Conservation (phyloP, 2,329 filamentous ascomycete genomes). For the Helicocarpus griseus region DNA sequence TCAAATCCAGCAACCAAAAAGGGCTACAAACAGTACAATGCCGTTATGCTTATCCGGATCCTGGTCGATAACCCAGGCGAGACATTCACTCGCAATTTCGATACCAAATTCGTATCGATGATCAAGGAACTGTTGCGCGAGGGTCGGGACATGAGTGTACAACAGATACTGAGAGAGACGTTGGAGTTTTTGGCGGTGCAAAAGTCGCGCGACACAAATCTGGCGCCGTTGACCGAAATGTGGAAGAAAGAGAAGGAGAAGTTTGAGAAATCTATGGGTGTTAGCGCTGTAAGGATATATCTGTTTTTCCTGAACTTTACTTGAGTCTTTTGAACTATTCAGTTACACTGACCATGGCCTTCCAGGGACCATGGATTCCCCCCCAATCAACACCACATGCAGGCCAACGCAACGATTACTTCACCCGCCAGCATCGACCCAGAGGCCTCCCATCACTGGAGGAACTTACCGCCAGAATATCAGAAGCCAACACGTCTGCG, state of each 20-base stretch:
- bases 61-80: conserved; percentile 82
- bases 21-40: conserved; percentile 82
- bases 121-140: conserved; percentile 65
- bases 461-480: conserved; percentile 72
- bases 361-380: background rate
- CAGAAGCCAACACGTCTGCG: conserved; percentile 83
- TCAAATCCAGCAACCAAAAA: conserved; percentile 55
- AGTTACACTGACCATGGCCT: too few relatives aligned
- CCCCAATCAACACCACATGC: conserved; percentile 5
- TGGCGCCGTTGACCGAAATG: conserved; percentile 66
- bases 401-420: conserved; percentile 13
- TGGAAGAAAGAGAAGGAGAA: conserved; percentile 80
- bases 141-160: conserved; percentile 63
- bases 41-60: conserved; percentile 90
- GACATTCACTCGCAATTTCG: conserved; percentile 83
- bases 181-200: conserved; percentile 66
- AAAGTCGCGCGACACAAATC: conserved; percentile 63
- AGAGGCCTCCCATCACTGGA: conserved; percentile 51
- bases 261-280: conserved; percentile 43
- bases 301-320: background rate
- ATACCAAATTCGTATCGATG: conserved; percentile 70
- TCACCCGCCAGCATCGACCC: conserved; percentile 23
- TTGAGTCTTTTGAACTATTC: too few relatives aligned
- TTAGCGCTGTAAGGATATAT: conserved; percentile 25
- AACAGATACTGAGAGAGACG: conserved; percentile 80